Percentiles rank a stretch among this genome's conserved stretches.
These are phyloP conservation scores for Mucor mucedo DNA, from an alignment of 371 early-diverging fungal species.

Conservation along the genomic window DNA sequence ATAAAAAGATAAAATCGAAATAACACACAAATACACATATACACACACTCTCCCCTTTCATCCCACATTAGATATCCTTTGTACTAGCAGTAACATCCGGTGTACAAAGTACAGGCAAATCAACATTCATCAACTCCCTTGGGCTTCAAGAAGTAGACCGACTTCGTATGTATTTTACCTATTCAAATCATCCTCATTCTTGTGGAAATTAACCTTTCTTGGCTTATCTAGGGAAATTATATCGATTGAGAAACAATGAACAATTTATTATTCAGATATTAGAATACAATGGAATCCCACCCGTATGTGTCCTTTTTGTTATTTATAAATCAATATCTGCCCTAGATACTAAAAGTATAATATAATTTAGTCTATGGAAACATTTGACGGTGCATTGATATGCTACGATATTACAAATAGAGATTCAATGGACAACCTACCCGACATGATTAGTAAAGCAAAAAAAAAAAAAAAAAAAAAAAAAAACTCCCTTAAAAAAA, in stretches of 20 bases:
- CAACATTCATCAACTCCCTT: constrained; percentile 34
- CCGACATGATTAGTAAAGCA: constrained; percentile 41
- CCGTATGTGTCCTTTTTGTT: neutral
- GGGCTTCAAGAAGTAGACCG: constrained; percentile 31
- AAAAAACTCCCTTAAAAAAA: too few relatives aligned
- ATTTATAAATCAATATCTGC: neutral
- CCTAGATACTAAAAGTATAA: neutral
- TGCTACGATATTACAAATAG: constrained; percentile 44
- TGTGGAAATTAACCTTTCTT: neutral
- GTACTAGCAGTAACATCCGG: constrained; percentile 35
- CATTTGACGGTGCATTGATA: constrained; percentile 38
- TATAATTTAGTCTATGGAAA: constrained; percentile 23
- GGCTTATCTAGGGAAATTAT: constrained; percentile 11
- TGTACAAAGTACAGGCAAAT: constrained; percentile 37
- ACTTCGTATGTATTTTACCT: neutral
- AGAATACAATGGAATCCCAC: constrained; percentile 14
- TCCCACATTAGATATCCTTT: constrained; percentile 13
- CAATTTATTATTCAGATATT: constrained; percentile 12
- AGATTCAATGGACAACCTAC: constrained; percentile 43
- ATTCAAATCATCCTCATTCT: neutral
- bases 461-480: too few relatives aligned
- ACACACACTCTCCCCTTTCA: neutral
- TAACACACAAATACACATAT: neutral
- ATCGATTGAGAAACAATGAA: constrained; percentile 16
- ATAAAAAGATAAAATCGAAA: too few relatives aligned